These are phyloP conservation scores for Moringa oleifera DNA, from an alignment of 345 rosid genomes.

Conservation along the genomic window DNA sequence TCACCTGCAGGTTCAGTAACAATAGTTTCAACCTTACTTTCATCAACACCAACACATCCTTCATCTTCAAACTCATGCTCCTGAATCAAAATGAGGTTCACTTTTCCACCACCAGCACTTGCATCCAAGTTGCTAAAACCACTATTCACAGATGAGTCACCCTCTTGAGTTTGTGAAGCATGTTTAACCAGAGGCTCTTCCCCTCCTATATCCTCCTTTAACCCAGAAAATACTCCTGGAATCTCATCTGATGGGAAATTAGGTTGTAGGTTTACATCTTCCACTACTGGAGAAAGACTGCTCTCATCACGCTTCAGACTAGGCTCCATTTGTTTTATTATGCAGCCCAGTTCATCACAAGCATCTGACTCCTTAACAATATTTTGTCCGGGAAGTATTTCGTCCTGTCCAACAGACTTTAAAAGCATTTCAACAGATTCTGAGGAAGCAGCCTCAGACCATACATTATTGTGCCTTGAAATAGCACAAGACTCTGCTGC, in stretches of 20 bases:
- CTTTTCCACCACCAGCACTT: constrained; percentile 24
- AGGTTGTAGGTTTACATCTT: constrained; percentile 32
- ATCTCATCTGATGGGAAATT: constrained; percentile 27
- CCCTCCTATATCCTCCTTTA: constrained; percentile 30
- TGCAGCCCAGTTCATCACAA: constrained; percentile 67
- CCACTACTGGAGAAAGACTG: constrained; percentile 28
- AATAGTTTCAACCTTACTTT: constrained; percentile 23
- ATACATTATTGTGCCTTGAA: constrained; percentile 81
- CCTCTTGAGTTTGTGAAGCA: constrained; percentile 25
- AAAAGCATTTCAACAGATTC: constrained; percentile 93
- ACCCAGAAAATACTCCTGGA: constrained; percentile 27
- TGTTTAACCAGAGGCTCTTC: constrained; percentile 38
- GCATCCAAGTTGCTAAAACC: constrained; percentile 25
- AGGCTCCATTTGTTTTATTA: constrained; percentile 70
- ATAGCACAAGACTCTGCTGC: constrained; percentile 80
- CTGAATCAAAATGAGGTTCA: constrained; percentile 16
- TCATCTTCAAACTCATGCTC: constrained; percentile 12
- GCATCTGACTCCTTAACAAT: constrained; percentile 48
- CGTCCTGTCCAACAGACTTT: constrained; percentile 95
- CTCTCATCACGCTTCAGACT: constrained; percentile 34
- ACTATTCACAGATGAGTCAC: constrained; percentile 33
- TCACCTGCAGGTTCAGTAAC: constrained; percentile 28
- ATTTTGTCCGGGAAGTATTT: constrained; percentile 41
- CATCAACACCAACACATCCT: constrained; percentile 14
- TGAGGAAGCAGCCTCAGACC: constrained; percentile 93